Percentiles rank a stretch among this genome's conserved stretches.
phyloP scores from a whole-genome alignment of 495 filamentous ascomycete genomes.

The Chaetomium tenue region DNA sequence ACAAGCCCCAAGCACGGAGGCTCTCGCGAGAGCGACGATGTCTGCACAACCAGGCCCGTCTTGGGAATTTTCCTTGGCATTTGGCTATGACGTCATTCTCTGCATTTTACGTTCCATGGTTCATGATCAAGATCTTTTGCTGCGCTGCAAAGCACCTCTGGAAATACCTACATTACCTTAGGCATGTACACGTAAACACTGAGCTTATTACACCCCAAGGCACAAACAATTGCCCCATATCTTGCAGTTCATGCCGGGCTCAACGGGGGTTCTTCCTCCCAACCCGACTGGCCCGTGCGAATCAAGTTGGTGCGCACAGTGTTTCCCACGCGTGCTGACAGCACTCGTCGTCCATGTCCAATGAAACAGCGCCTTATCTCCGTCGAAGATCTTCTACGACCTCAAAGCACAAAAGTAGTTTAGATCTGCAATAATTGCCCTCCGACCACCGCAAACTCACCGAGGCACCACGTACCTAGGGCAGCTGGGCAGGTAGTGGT shows the following conservation, averaged over 20 bases:
- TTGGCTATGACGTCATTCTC: conserved; percentile 4
- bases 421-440: neutral
- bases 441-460: no score
- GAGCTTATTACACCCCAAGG: no score
- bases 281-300: neutral
- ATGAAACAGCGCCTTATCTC: neutral
- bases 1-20: neutral
- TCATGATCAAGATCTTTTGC: neutral
- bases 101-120: neutral
- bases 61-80: neutral
- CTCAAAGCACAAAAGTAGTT: neutral
- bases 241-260: no score
- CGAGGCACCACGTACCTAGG: no score
- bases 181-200: no score
- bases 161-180: neutral
- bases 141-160: neutral
- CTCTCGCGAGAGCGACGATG: neutral
- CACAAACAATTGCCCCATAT: neutral
- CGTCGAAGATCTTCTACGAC: neutral
- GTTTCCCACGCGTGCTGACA: neutral
- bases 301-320: neutral
- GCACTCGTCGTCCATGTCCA: neutral
- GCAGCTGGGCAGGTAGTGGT: no score
- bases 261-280: neutral
- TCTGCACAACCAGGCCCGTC: neutral